Base-by-base conservation (phyloP, 148 eudicot genomes). In the Vaccinium vitisidaea region DNA sequence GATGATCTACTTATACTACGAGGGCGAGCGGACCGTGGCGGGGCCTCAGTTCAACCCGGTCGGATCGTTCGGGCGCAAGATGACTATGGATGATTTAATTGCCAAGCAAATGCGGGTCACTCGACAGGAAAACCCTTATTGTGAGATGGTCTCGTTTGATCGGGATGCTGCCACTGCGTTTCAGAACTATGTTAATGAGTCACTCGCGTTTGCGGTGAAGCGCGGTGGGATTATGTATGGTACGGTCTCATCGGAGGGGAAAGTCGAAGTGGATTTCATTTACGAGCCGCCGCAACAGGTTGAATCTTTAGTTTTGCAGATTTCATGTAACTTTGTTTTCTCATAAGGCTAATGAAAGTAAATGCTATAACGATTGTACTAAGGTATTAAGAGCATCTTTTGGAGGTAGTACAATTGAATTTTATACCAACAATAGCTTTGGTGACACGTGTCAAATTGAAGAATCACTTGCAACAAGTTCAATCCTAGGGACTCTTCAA, bases 161-260 rank as follows among this genome's bases (percentile, higher is more conserved):
- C 93, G 98, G 1, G 98, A 92, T 36, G 89, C 96, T 0, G 98
- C 97, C 1, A 94, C 94, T 81, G 94, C 87, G 32, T 96, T 96
- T 79, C 99, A 96, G 92, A 84, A 85, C 27, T 96, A 96, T 59
- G 98, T 96, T 46, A 94, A 93, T 77, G 97, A 94, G 46, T 61
- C 86, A 12, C 85, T 96, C 0, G 99, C 91, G 12, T 96, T 96
- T 75, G 98, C 89, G 2, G 93, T 96, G 16, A 93, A 96, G 84
- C 86, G 99, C 0, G 97, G 95, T 0, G 99, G 99, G 43, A 86
- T 96, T 76, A 94, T 97, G 99, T 97, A 97, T 32, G 99, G 99
- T 19, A 93, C 93, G 0, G 98, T 97, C 1, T 89, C 92, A 1
- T 90, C 88, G 2, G 92, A 83, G 56, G 96, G 98, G 4, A 93